These are phyloP conservation scores for Allium fistulosum DNA, from an alignment of 106 monocot genomes.

Conservation along the genomic window DNA sequence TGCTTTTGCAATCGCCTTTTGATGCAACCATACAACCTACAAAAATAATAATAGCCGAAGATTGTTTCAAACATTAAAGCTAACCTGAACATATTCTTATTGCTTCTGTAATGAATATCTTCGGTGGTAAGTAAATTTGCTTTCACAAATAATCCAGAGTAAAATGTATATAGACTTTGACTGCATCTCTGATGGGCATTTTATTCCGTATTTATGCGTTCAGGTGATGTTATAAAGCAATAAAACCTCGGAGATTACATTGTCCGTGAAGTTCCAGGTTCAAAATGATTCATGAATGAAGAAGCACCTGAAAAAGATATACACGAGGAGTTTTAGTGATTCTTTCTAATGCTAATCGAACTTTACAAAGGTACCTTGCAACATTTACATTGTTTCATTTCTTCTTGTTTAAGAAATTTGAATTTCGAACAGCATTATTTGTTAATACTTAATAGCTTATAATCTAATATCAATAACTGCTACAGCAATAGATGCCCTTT, in stretches of 20 bases:
- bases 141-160: background rate
- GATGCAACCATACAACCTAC: conserved; percentile 26
- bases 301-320: conserved; percentile 11
- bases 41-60: conserved; percentile 49
- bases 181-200: background rate
- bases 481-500: no score
- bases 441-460: no score
- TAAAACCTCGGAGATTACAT: conserved; percentile 58
- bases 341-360: conserved; percentile 44
- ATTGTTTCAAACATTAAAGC: conserved; percentile 61
- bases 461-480: no score
- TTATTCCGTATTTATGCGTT: background rate
- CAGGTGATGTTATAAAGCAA: conserved; percentile 41
- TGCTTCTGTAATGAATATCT: conserved; percentile 27
- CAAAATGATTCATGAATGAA: conserved; percentile 32
- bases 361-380: conserved; percentile 52
- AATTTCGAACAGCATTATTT: no score
- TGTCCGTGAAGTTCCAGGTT: conserved; percentile 47
- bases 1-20: conserved; percentile 38
- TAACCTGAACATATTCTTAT: conserved; percentile 35
- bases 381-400: conserved; percentile 14
- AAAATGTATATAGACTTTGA: background rate
- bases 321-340: conserved; percentile 41
- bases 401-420: no score
- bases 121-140: conserved; percentile 38